Percentiles rank a stretch among this genome's conserved stretches.
These are phyloP conservation scores for Umbelopsis sp. DNA, from an alignment of 192 early-diverging fungal genomes.

Conservation along the genomic window DNA sequence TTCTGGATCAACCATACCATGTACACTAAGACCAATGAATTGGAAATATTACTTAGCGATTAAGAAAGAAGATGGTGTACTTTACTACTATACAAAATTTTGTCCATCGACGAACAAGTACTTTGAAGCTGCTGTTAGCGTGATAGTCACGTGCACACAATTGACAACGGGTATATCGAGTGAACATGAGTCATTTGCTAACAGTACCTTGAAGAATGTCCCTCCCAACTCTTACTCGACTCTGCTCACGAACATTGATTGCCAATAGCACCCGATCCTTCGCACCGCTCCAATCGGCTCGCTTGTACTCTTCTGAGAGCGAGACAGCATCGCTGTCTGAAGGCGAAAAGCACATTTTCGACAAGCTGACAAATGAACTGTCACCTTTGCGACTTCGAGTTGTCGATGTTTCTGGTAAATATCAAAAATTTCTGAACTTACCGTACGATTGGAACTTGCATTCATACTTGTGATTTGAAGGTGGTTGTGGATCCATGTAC, in stretches of 20 bases:
- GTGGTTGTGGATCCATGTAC: constrained; percentile 98
- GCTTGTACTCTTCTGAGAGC: constrained; percentile 3
- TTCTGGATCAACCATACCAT: too few relatives aligned
- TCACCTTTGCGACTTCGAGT: constrained; percentile 72
- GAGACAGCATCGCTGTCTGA: constrained; percentile 36
- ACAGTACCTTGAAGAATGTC: not conserved
- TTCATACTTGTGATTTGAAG: constrained; percentile 38
- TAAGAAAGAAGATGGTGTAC: too few relatives aligned
- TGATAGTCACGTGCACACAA: too few relatives aligned
- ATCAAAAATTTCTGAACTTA: not conserved
- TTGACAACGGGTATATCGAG: too few relatives aligned
- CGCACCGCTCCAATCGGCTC: not conserved
- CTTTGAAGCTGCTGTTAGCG: too few relatives aligned
- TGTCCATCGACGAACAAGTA: too few relatives aligned
- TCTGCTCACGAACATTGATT: not conserved
- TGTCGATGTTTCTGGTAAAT: constrained; percentile 80
- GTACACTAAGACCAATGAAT: too few relatives aligned
- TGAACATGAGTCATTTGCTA: too few relatives aligned
- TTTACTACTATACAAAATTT: too few relatives aligned
- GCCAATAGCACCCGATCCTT: not conserved
- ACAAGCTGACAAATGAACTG: constrained; percentile 73
- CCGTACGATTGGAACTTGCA: not conserved
- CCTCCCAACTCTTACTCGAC: not conserved
- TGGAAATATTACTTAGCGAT: too few relatives aligned
- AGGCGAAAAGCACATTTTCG: constrained; percentile 76